Percentiles rank a stretch among this genome's conserved stretches.
Evolutionary conservation across 768 basidiomycete species (phyloP).

Genomic region (Imleria badia): DNA sequence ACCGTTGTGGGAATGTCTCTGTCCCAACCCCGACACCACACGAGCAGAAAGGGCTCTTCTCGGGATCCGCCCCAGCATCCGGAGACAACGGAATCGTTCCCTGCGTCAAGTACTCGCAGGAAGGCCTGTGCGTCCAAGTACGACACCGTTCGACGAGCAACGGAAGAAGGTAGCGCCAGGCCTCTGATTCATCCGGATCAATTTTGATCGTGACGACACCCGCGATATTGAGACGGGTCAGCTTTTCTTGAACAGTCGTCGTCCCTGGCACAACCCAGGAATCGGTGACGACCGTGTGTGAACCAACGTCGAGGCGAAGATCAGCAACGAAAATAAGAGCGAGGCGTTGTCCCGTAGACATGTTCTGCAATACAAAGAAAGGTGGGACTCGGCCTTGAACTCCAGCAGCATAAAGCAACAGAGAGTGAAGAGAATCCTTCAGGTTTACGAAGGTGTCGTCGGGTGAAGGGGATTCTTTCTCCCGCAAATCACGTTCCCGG

Average conservation of each 20-base stretch:
- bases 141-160: constrained; percentile 53
- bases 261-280: constrained; percentile 45
- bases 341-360: constrained; percentile 20
- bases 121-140: constrained; percentile 45
- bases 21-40: constrained; percentile 54
- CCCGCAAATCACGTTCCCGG: constrained; percentile 25
- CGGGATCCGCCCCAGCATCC: constrained; percentile 32
- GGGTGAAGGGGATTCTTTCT: not conserved
- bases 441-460: constrained; percentile 30
- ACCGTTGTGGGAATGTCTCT: constrained; percentile 36
- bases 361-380: constrained; percentile 20
- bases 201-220: constrained; percentile 15
- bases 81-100: constrained; percentile 37
- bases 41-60: constrained; percentile 45
- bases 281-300: constrained; percentile 53
- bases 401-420: constrained; percentile 30
- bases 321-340: constrained; percentile 47
- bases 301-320: constrained; percentile 47
- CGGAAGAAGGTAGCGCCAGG: constrained; percentile 55
- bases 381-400: constrained; percentile 15
- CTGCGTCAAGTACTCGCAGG: constrained; percentile 47
- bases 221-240: constrained; percentile 8
- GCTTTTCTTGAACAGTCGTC: not conserved
- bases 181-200: constrained; percentile 21
- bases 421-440: constrained; percentile 34